phyloP scores from a whole-genome alignment of 129 eudicot genomes.

The Sambucus nigra region DNA sequence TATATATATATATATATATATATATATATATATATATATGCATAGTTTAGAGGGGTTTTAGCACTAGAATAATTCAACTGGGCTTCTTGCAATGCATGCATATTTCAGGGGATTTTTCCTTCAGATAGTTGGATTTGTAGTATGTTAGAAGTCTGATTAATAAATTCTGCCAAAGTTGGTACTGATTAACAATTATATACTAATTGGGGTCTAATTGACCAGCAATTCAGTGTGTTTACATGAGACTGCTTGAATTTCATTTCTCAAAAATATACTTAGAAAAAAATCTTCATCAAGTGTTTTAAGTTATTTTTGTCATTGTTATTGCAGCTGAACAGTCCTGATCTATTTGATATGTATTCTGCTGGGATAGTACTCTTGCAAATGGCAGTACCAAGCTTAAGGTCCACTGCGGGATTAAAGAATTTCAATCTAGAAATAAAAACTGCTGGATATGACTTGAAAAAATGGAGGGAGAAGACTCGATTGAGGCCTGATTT shows the following conservation, averaged over 20 bases:
- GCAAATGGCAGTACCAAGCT: constrained; percentile 86
- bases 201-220: background rate
- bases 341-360: constrained; percentile 91
- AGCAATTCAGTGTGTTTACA: background rate
- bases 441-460: constrained; percentile 69
- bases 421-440: constrained; percentile 81
- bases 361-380: constrained; percentile 92
- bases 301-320: background rate
- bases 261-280: background rate
- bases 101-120: too few species aligned
- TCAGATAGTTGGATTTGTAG: too few species aligned
- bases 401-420: constrained; percentile 72
- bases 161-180: too few species aligned
- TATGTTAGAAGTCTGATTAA: too few species aligned
- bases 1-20: too few species aligned
- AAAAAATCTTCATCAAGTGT: background rate
- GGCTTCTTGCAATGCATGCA: too few species aligned
- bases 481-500: constrained; percentile 75
- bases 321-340: constrained; percentile 73
- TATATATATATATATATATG: too few species aligned
- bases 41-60: too few species aligned
- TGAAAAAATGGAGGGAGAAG: constrained; percentile 75
- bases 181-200: too few species aligned
- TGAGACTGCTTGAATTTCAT: background rate
- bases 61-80: too few species aligned